These are phyloP conservation scores for Prinsepia uniflora DNA, from an alignment of 306 rosid species.

Conservation along the genomic window DNA sequence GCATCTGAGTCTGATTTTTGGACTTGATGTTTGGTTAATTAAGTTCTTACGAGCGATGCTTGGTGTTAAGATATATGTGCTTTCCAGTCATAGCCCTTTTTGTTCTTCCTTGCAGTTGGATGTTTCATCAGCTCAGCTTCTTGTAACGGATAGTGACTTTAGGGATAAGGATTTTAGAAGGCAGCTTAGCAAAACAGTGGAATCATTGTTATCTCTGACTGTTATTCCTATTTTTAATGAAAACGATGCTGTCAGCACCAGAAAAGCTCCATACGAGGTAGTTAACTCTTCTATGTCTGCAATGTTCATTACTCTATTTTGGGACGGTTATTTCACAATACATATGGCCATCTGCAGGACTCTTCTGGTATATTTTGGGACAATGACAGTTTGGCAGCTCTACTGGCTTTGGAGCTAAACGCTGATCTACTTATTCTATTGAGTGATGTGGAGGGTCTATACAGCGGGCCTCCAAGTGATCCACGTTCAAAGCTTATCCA, in stretches of 20 bases:
- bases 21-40: background rate
- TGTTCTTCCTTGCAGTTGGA: conserved; percentile 64
- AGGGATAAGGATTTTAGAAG: conserved; percentile 85
- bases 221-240: conserved; percentile 92
- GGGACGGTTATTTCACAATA: conserved; percentile 5
- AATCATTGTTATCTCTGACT: conserved; percentile 59
- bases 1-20: background rate
- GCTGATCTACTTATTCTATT: conserved; percentile 95
- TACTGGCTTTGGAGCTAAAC: conserved; percentile 88
- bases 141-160: conserved; percentile 92
- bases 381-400: conserved; percentile 97
- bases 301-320: conserved; percentile 4
- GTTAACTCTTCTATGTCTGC: conserved; percentile 19
- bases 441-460: conserved; percentile 96
- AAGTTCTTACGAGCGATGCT: background rate
- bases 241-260: conserved; percentile 95
- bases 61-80: background rate
- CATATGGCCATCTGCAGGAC: conserved; percentile 51
- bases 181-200: conserved; percentile 76
- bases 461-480: conserved; percentile 97
- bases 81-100: conserved; percentile 13
- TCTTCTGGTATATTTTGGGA: conserved; percentile 99
- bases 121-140: conserved; percentile 90
- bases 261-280: conserved; percentile 99
- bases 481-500: conserved; percentile 84